Percentiles rank a stretch among this genome's conserved stretches.
These are phyloP conservation scores for Nelumbo lutea DNA, from an alignment of 164 flowering plant species.

Conservation along the genomic window DNA sequence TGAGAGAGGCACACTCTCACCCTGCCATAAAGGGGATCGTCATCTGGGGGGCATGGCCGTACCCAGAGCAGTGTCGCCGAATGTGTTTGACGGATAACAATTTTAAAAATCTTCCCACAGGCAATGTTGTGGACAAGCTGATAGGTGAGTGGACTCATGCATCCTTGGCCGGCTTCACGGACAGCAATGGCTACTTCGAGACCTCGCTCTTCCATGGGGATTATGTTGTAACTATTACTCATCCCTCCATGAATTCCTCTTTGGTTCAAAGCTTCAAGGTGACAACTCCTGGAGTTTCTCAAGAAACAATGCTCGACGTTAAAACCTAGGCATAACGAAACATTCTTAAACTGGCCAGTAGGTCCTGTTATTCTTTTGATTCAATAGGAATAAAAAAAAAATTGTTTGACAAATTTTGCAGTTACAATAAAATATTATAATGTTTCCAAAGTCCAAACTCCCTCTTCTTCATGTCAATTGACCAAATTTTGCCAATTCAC, in stretches of 20 bases:
- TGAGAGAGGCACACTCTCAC: constrained; percentile 59
- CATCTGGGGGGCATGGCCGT: constrained; percentile 51
- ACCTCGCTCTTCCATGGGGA: constrained; percentile 55
- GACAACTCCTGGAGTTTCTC: not conserved
- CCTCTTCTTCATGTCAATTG: too few species aligned
- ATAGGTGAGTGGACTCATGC: constrained; percentile 31
- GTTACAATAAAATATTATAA: too few species aligned
- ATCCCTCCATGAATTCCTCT: constrained; percentile 25
- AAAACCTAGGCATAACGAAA: constrained; percentile 9
- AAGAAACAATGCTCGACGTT: constrained; percentile 8
- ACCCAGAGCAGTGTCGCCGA: constrained; percentile 38
- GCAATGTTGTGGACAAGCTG: constrained; percentile 71
- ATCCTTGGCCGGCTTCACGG: constrained; percentile 25
- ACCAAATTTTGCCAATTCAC: too few species aligned
- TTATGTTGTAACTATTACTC: constrained; percentile 36
- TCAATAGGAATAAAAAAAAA: too few species aligned
- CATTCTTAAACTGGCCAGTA: not conserved
- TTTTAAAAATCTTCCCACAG: constrained; percentile 62
- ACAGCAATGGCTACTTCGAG: constrained; percentile 41
- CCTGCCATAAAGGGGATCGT: constrained; percentile 61
- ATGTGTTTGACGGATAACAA: constrained; percentile 80
- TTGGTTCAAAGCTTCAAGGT: constrained; percentile 18
- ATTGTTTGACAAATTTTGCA: too few species aligned
- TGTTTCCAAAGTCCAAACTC: too few species aligned
- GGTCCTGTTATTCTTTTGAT: too few species aligned